These are phyloP conservation scores for Tothia fuscella DNA, from an alignment of 2,329 filamentous ascomycete genomes.

Conservation along the genomic window DNA sequence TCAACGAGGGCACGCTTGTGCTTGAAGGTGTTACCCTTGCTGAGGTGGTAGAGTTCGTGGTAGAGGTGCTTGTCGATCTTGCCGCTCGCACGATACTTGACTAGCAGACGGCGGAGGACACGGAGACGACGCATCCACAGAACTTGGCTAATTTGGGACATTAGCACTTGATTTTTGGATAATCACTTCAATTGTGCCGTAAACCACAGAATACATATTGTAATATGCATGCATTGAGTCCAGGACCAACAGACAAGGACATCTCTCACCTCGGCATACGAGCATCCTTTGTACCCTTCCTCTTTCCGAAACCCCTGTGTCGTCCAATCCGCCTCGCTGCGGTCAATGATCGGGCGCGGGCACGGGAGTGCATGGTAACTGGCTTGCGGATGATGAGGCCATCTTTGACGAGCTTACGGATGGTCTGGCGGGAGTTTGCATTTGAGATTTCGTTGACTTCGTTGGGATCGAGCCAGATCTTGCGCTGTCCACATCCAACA, in stretches of 20 bases:
- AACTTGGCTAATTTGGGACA: conserved; percentile 58
- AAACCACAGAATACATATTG: no score
- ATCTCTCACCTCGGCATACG: conserved; percentile 86
- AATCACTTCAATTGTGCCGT: not conserved
- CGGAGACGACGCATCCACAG: conserved; percentile 99
- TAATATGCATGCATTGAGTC: no score
- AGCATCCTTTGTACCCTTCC: conserved; percentile 99
- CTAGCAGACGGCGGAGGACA: conserved; percentile 95
- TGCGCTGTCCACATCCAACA: conserved; percentile 98
- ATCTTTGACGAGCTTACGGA: conserved; percentile 99
- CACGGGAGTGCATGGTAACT: conserved; percentile 98
- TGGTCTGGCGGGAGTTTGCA: conserved; percentile 99
- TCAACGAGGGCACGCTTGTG: conserved; percentile 99
- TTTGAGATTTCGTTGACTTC: conserved; percentile 99
- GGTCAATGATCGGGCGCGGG: conserved; percentile 89
- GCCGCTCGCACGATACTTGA: conserved; percentile 99
- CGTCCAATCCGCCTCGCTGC: conserved; percentile 88
- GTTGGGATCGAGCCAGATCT: conserved; percentile 99
- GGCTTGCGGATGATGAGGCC: conserved; percentile 99
- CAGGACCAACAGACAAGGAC: not conserved
- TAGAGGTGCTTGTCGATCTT: conserved; percentile 99
- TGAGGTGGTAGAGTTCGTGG: conserved; percentile 99
- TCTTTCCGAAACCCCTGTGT: conserved; percentile 99
- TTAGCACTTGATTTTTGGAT: not conserved
- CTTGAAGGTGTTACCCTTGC: conserved; percentile 99